Evolutionary conservation across 176 grass and related monocot genomes (phyloP).

Genomic region (Panicum miliaceum): DNA sequence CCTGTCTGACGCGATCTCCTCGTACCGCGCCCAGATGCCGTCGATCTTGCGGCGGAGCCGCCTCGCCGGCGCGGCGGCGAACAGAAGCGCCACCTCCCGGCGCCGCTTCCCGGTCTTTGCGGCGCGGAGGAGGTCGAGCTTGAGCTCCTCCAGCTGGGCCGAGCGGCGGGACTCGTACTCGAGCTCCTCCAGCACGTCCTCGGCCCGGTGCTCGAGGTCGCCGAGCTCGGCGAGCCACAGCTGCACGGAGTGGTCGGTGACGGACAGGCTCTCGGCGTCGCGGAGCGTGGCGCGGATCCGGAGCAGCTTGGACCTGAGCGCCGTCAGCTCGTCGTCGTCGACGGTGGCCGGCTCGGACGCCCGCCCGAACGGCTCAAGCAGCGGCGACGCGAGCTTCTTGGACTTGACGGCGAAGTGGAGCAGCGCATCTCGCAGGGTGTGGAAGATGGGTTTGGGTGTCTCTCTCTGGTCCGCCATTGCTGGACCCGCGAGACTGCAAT

Average conservation of each 20-base stretch:
- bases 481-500: too few species aligned
- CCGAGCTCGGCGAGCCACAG: slow-evolving; percentile 54
- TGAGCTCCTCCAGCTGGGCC: slow-evolving; percentile 43
- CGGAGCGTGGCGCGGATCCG: slow-evolving; percentile 37
- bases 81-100: slow-evolving; percentile 33
- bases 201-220: slow-evolving; percentile 37
- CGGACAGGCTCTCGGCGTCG: slow-evolving; percentile 17
- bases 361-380: slow-evolving; percentile 36
- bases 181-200: slow-evolving; percentile 55
- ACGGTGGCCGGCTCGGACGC: slow-evolving; percentile 25
- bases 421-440: slow-evolving; percentile 17
- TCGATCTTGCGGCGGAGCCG: slow-evolving; percentile 43
- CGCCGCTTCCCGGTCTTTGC: slow-evolving; percentile 33
- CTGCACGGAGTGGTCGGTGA: slow-evolving; percentile 27
- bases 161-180: slow-evolving; percentile 42
- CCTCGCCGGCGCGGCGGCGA: slow-evolving; percentile 11
- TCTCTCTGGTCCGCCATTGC: background rate
- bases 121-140: slow-evolving; percentile 31
- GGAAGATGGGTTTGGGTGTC: background rate
- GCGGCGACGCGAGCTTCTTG: slow-evolving; percentile 35
- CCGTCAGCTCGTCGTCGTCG: slow-evolving; percentile 14
- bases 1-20: slow-evolving; percentile 35
- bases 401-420: slow-evolving; percentile 32
- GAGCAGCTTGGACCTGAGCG: slow-evolving; percentile 26
- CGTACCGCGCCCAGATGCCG: slow-evolving; percentile 40